phyloP scores from a whole-genome alignment of 164 flowering plant species.

The Vitis amurensis region DNA sequence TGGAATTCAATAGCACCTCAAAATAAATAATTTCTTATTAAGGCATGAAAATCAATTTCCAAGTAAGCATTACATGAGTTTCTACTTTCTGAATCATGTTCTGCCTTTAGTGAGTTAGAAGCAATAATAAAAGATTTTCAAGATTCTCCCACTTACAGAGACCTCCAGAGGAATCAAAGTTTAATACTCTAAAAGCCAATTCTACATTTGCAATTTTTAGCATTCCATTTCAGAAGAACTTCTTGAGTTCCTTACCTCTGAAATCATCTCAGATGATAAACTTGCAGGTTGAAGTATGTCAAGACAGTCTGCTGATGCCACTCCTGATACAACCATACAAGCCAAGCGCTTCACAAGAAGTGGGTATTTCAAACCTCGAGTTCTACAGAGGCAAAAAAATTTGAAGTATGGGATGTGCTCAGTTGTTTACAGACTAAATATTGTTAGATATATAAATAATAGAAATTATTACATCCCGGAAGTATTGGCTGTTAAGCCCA shows the following conservation, averaged over 20 bases:
- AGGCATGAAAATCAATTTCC: too few relatives aligned
- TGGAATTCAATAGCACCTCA: too few relatives aligned
- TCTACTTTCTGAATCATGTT: too few relatives aligned
- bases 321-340: constrained; percentile 84
- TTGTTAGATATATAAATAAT: neutral
- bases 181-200: too few relatives aligned
- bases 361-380: constrained; percentile 75
- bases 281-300: constrained; percentile 83
- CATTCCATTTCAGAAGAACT: too few relatives aligned
- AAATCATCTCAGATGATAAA: constrained; percentile 52
- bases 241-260: constrained; percentile 31
- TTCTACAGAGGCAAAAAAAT: constrained; percentile 26
- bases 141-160: constrained; percentile 2
- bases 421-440: neutral
- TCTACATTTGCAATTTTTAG: too few relatives aligned
- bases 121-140: neutral
- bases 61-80: too few relatives aligned
- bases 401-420: neutral
- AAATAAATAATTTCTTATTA: too few relatives aligned
- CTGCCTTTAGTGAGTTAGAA: too few relatives aligned
- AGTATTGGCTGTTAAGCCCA: too few relatives aligned
- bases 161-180: too few relatives aligned
- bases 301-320: constrained; percentile 50
- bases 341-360: constrained; percentile 85
- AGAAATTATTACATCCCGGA: neutral